These are phyloP conservation scores for Oryza officinalis DNA, from an alignment of 176 grass and related monocot species.

Conservation along the genomic window DNA sequence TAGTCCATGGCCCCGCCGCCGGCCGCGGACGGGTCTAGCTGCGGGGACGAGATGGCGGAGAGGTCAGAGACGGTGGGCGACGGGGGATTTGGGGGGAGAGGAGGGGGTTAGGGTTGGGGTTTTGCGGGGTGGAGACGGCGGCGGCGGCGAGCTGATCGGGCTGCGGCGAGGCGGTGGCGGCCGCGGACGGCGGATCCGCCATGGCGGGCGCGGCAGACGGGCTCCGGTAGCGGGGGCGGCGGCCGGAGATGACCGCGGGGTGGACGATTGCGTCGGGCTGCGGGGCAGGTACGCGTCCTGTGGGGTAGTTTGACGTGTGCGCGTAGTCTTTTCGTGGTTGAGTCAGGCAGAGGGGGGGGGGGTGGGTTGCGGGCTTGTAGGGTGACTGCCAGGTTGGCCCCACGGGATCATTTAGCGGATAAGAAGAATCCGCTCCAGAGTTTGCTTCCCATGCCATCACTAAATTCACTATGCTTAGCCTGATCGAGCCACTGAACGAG, in stretches of 20 bases:
- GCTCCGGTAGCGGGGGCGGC: slow-evolving; percentile 32
- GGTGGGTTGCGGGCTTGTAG: neutral
- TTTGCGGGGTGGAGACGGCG: slow-evolving; percentile 58
- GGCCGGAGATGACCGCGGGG: slow-evolving; percentile 44
- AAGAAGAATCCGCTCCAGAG: neutral
- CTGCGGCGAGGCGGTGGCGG: slow-evolving; percentile 55
- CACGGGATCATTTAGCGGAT: neutral
- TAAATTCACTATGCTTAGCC: too few species aligned
- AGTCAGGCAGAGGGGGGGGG: neutral
- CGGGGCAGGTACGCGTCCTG: slow-evolving; percentile 19
- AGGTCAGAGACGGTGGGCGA: slow-evolving; percentile 64
- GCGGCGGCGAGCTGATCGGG: slow-evolving; percentile 46
- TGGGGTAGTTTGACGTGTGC: slow-evolving; percentile 52
- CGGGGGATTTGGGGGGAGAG: slow-evolving; percentile 62
- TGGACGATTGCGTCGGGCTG: slow-evolving; percentile 38
- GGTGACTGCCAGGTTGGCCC: slow-evolving; percentile 35
- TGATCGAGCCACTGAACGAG: too few species aligned
- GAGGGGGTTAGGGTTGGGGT: slow-evolving; percentile 60
- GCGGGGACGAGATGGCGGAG: slow-evolving; percentile 61
- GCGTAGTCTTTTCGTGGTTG: slow-evolving; percentile 37
- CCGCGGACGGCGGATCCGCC: slow-evolving; percentile 58
- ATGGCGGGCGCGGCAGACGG: slow-evolving; percentile 44
- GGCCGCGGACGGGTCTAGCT: slow-evolving; percentile 49
- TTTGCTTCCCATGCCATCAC: neutral
- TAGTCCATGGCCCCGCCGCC: slow-evolving; percentile 44